Evolutionary conservation across 78 protist species (phyloP).

Genomic region (Monocercomonoides exilis): DNA sequence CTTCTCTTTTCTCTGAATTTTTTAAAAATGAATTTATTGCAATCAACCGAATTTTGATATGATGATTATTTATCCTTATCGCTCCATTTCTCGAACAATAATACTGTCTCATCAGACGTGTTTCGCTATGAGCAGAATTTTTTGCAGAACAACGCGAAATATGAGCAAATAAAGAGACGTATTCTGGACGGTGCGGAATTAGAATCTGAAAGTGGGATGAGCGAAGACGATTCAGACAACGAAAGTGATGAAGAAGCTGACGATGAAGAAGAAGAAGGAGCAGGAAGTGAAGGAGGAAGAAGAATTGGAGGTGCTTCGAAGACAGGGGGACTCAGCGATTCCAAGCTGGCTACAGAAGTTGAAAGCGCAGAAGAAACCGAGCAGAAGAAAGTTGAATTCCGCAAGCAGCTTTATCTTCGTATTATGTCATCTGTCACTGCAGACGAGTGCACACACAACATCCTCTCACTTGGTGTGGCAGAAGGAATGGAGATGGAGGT

Average conservation of each 20-base stretch:
- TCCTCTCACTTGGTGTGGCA: slow-evolving; percentile 38
- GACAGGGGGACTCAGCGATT: background rate
- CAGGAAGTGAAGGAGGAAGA: background rate
- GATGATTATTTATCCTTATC: too few species aligned
- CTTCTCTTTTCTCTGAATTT: background rate
- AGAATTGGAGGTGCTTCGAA: background rate
- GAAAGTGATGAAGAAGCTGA: slow-evolving; percentile 22
- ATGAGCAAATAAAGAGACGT: slow-evolving; percentile 22
- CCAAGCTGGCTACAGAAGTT: background rate
- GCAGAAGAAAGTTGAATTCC: slow-evolving; percentile 35
- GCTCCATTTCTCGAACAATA: too few species aligned
- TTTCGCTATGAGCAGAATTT: slow-evolving; percentile 74
- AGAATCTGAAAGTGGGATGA: slow-evolving; percentile 36
- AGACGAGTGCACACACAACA: slow-evolving; percentile 93
- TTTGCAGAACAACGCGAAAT: slow-evolving; percentile 66
- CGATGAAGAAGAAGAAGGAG: background rate
- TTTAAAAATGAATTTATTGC: too few species aligned
- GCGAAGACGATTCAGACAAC: slow-evolving; percentile 28
- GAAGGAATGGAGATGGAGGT: slow-evolving; percentile 64
- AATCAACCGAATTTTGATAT: too few species aligned
- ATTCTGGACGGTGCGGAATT: slow-evolving; percentile 48
- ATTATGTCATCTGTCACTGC: slow-evolving; percentile 61
- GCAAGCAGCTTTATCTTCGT: slow-evolving; percentile 75
- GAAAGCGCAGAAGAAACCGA: background rate
- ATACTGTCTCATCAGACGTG: slow-evolving; percentile 55